Conservation (phyloP, 2,329 filamentous ascomycete genomes). For the Paecilomyces fulvus region DNA sequence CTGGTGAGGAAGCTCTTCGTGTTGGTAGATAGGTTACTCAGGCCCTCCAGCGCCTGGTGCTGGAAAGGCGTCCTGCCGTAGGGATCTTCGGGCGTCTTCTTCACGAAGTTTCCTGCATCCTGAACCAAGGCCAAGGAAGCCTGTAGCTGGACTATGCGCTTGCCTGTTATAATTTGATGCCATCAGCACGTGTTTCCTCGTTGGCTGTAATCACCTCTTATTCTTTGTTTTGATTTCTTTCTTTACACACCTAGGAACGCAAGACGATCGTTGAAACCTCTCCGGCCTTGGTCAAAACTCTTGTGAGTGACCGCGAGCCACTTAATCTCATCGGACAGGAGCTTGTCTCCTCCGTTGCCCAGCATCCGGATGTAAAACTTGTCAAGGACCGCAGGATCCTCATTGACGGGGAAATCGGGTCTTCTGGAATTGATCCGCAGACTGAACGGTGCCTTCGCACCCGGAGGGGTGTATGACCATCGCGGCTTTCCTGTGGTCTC, state of each 20-base stretch:
- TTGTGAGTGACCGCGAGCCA: slow-evolving; percentile 97
- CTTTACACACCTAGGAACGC: slow-evolving; percentile 66
- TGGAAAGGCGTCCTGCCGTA: slow-evolving; percentile 57
- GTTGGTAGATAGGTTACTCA: slow-evolving; percentile 60
- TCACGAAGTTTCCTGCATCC: slow-evolving; percentile 29
- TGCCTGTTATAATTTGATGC: slow-evolving; percentile 39
- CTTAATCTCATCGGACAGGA: slow-evolving; percentile 85
- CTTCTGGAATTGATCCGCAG: slow-evolving; percentile 26
- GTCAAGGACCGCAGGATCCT: slow-evolving; percentile 64
- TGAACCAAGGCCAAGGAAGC: slow-evolving; percentile 54
- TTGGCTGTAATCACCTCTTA: not conserved
- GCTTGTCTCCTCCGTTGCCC: slow-evolving; percentile 60
- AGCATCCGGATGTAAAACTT: slow-evolving; percentile 68
- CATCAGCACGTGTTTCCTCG: not conserved
- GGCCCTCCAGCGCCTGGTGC: slow-evolving; percentile 61
- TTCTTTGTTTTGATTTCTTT: not conserved
- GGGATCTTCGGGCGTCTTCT: slow-evolving; percentile 34
- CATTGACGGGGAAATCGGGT: slow-evolving; percentile 58
- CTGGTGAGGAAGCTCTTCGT: slow-evolving; percentile 56
- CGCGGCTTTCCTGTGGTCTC: slow-evolving; percentile 42
- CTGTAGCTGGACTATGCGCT: slow-evolving; percentile 57
- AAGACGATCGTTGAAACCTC: slow-evolving; percentile 89
- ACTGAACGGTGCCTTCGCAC: slow-evolving; percentile 59
- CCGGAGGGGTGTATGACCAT: slow-evolving; percentile 62
- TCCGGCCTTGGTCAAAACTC: slow-evolving; percentile 90